A percentile compares a stretch with the other conserved stretches of the same genome.
These are phyloP conservation scores for Sergeia podlipaevii DNA, from an alignment of 208 protist genomes.

Conservation along the genomic window DNA sequence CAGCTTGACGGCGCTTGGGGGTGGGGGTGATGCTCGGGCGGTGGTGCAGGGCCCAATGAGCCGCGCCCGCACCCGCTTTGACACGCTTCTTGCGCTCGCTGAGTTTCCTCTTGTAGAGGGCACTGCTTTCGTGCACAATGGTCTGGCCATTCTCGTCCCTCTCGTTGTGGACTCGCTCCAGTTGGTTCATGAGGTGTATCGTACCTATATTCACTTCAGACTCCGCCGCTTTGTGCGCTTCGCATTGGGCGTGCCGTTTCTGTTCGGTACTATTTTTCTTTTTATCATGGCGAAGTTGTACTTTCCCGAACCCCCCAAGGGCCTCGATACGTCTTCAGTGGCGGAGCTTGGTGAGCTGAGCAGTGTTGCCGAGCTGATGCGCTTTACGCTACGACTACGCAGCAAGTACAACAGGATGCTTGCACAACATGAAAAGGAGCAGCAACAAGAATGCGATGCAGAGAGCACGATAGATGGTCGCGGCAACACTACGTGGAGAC, in stretches of 20 bases:
- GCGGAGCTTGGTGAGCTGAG: constrained; percentile 12
- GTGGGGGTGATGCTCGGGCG: too few relatives aligned
- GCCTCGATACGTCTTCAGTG: constrained; percentile 31
- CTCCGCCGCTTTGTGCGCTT: constrained; percentile 33
- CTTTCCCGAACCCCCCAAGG: constrained; percentile 17
- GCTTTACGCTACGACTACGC: constrained; percentile 17
- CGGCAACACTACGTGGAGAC: too few relatives aligned
- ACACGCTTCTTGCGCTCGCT: neutral
- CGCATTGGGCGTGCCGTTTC: constrained; percentile 26
- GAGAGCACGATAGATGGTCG: neutral
- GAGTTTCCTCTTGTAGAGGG: constrained; percentile 10
- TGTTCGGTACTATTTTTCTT: constrained; percentile 28
- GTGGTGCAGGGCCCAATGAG: too few relatives aligned
- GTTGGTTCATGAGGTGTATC: constrained; percentile 28
- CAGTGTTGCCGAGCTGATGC: constrained; percentile 21
- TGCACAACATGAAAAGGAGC: neutral
- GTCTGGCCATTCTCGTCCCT: constrained; percentile 12
- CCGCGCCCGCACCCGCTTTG: neutral
- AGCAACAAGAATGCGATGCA: neutral
- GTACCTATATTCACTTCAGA: constrained; percentile 18
- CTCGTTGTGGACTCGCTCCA: constrained; percentile 14
- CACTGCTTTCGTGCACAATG: constrained; percentile 1
- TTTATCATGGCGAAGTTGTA: constrained; percentile 28
- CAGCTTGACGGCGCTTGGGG: too few relatives aligned
- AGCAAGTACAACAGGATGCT: constrained; percentile 9